Evolutionary conservation across 1,284 basidiomycete species (phyloP).

Genomic region (Neonothopanus nambi): DNA sequence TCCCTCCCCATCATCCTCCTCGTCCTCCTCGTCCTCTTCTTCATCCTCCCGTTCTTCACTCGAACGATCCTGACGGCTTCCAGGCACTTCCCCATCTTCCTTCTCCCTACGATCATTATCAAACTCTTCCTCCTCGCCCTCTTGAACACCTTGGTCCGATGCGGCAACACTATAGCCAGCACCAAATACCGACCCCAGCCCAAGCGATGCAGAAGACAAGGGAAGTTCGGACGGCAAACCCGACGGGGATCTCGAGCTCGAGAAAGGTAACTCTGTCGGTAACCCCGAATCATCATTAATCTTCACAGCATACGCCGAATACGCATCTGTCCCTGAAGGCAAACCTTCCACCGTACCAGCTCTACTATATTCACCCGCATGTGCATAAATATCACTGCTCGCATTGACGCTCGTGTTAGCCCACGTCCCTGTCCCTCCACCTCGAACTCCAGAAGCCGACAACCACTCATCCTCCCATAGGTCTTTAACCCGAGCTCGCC

Average conservation of each 20-base stretch:
- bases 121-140: conserved; percentile 19
- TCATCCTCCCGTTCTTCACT: too few relatives aligned
- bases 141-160: conserved; percentile 9
- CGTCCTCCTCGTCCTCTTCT: conserved; percentile 21
- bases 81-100: conserved; percentile 19
- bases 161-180: conserved; percentile 10
- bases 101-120: conserved; percentile 26
- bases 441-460: conserved; percentile 23
- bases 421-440: conserved; percentile 9
- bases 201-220: conserved; percentile 4
- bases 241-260: conserved; percentile 7
- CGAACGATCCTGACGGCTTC: conserved; percentile 10
- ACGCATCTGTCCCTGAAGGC: neutral
- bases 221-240: neutral
- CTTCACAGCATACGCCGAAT: neutral
- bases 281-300: neutral
- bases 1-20: conserved; percentile 30
- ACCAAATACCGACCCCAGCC: neutral
- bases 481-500: conserved; percentile 57
- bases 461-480: conserved; percentile 76
- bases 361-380: too few relatives aligned
- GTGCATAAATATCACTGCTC: too few relatives aligned
- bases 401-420: too few relatives aligned
- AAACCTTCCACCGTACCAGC: neutral
- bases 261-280: neutral